These are phyloP conservation scores for Sphaceloma murrayae DNA, from an alignment of 2,329 filamentous ascomycete species.

Conservation along the genomic window DNA sequence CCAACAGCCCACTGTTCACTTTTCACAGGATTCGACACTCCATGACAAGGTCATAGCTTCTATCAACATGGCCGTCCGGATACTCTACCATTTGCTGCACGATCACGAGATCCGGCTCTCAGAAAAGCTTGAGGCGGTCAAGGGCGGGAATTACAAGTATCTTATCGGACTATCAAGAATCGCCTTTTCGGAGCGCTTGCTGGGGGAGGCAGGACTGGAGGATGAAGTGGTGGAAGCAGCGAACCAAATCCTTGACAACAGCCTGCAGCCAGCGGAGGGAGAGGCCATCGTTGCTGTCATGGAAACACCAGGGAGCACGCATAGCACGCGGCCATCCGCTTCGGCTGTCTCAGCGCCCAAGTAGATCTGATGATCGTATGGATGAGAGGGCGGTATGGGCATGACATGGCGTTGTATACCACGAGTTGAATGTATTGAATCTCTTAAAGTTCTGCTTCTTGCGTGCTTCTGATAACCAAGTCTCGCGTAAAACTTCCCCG, in stretches of 20 bases:
- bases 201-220: conserved; percentile 68
- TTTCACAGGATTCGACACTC: conserved; percentile 22
- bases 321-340: not conserved
- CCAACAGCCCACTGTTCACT: conserved; percentile 10
- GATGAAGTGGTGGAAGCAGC: conserved; percentile 72
- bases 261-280: conserved; percentile 69
- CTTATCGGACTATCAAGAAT: conserved; percentile 69
- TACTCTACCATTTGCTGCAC: conserved; percentile 50
- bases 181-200: conserved; percentile 72
- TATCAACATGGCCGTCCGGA: conserved; percentile 51
- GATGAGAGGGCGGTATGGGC: not conserved
- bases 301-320: conserved; percentile 28
- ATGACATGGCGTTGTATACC: not conserved
- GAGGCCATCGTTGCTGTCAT: conserved; percentile 47
- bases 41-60: conserved; percentile 38
- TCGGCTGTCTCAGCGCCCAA: conserved; percentile 1
- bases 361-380: not conserved
- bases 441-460: no score
- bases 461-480: no score
- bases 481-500: conserved; percentile 12
- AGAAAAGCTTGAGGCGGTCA: conserved; percentile 58
- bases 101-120: conserved; percentile 56
- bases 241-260: conserved; percentile 68
- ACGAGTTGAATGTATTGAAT: not conserved
- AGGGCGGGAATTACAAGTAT: conserved; percentile 71